Percentiles rank a stretch among this genome's conserved stretches.
These are phyloP conservation scores for Erigeron canadensis DNA, from an alignment of 129 eudicot genomes.

Conservation along the genomic window DNA sequence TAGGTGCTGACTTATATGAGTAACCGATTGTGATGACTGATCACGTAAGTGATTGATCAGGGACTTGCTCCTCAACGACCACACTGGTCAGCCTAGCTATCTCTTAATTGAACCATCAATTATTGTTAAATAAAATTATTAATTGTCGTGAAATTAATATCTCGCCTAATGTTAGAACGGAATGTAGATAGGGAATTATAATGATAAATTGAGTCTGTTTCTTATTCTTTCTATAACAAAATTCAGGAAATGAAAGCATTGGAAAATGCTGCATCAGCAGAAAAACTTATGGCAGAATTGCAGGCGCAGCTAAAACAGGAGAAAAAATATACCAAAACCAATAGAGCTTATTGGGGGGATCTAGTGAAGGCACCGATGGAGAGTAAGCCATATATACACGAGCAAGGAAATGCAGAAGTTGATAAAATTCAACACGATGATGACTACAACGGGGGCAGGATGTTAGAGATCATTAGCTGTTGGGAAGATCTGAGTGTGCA, in stretches of 20 bases:
- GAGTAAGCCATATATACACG: not conserved
- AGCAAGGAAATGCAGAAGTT: not conserved
- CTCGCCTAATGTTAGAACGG: too few species aligned
- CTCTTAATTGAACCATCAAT: too few species aligned
- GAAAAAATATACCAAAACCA: not conserved
- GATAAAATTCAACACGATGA: not conserved
- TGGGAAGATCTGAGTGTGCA: constrained; percentile 1
- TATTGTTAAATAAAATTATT: too few species aligned
- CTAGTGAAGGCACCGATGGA: not conserved
- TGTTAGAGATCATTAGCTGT: not conserved
- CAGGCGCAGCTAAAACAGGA: not conserved
- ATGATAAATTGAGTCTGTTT: not conserved
- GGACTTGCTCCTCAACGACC: too few species aligned
- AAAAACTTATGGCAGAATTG: not conserved
- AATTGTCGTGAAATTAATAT: too few species aligned
- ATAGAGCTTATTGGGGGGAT: not conserved
- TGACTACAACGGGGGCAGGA: not conserved
- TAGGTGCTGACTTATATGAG: too few species aligned
- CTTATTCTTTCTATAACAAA: not conserved
- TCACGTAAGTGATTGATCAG: too few species aligned
- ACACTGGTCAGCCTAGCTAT: too few species aligned
- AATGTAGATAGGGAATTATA: not conserved
- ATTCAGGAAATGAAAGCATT: not conserved
- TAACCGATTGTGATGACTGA: too few species aligned
- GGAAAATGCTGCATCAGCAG: not conserved